Percentiles rank a stretch among this genome's conserved stretches.
Evolutionary conservation across 2,329 filamentous ascomycete species (phyloP).

Genomic region (Cordyceps pruinosa): DNA sequence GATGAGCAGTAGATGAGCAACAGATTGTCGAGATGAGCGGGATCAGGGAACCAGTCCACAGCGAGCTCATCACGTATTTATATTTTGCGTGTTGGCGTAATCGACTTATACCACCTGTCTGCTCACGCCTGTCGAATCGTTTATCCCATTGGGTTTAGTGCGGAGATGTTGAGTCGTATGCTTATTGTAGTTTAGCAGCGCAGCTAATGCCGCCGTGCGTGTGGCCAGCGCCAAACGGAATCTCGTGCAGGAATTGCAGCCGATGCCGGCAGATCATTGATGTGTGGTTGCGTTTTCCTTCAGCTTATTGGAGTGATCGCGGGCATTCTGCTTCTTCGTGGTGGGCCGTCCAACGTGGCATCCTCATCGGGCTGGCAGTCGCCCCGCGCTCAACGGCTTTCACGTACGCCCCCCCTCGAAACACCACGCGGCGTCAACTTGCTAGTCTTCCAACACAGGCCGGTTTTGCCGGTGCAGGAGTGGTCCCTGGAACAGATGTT

Average conservation of each 20-base stretch:
- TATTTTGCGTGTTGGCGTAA: neutral
- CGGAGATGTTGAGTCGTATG: conserved; percentile 1
- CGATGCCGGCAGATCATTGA: neutral
- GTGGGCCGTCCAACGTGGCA: neutral
- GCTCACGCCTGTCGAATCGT: neutral
- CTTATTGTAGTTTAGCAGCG: neutral
- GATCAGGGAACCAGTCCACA: neutral
- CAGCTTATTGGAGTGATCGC: too few relatives aligned
- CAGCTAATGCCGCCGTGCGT: neutral
- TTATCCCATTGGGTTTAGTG: conserved; percentile 4
- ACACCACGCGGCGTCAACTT: neutral
- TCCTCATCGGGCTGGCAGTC: neutral
- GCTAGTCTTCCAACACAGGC: neutral
- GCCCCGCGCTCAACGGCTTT: too few relatives aligned
- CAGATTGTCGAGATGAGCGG: too few relatives aligned
- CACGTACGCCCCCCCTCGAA: neutral
- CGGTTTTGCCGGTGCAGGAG: neutral
- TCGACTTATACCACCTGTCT: neutral
- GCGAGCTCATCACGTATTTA: neutral
- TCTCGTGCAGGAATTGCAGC: neutral
- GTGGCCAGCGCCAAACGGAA: neutral
- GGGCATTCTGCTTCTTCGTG: neutral
- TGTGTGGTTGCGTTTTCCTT: too few relatives aligned
- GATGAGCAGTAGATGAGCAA: neutral
- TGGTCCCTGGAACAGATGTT: neutral